Base-by-base conservation (phyloP, 257 asterid genomes). In the Solanum ossicruentum region DNA sequence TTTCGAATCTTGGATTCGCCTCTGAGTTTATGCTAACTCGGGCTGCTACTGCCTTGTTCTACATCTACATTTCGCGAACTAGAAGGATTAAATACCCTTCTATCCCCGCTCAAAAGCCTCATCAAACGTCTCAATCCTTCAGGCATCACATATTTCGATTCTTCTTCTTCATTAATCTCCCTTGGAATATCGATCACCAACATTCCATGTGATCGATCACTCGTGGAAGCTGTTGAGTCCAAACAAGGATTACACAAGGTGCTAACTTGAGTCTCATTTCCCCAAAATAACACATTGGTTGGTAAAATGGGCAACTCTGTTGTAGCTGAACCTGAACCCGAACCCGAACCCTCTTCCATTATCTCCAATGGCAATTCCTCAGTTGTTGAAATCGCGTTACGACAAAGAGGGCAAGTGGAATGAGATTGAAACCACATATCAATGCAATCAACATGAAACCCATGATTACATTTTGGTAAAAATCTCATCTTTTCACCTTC, bases 271-370 rank as follows among this genome's bases (percentile, higher is more conserved):
- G 85, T 81, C 43, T 85, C 88, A 56, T 85, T 51, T 55, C 88
- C 88, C 88, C 85, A 85, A 13, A 67, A 85, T 18, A 85, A 45
- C 75, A 85, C 85, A 85, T 85, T 85, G 36, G 88, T 85, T 60
- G 88, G 85, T 18, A 85, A 80, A 80, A 65, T 80, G 3, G 81
- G 84, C 16, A 65, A 45, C 63, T 85, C 84, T 2, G 79, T 32
- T 7, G 36, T 1, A 84, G 39, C 84, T 26, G 49, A 20, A 36
- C 51, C 47, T 13, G 26, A 54, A 45, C 12, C 36, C 10, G 8
- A 21, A 61, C 9, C 80, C 0, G 7, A 43, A 32, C 0, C 21
- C 47, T 67, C 71, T n/a, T 12, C 82, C 60, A 13, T 15, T 49
- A 7, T 7, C 65, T 65, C 81, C 32, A 26, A 11, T 83, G 85